Percentiles rank a stretch among this genome's conserved stretches.
These are phyloP conservation scores for Diaporthe ilicicola DNA, from an alignment of 2,329 filamentous ascomycete species.

Conservation along the genomic window DNA sequence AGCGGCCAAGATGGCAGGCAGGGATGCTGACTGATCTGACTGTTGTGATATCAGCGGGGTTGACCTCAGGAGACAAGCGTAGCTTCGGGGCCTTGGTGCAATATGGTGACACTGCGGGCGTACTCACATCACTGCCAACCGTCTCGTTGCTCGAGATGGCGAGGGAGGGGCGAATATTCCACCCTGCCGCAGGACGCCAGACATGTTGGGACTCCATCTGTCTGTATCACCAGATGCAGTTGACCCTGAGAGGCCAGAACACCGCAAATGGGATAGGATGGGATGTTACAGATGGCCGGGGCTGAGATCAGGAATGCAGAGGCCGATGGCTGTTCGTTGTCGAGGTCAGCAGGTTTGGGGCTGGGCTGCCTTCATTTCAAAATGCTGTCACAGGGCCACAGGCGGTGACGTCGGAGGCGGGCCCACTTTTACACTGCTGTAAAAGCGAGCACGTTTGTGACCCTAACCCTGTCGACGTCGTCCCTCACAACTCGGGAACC, in stretches of 20 bases:
- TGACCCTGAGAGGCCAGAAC: background rate
- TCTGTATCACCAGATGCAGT: slow-evolving; percentile 1
- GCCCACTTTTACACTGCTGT: background rate
- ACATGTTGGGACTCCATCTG: slow-evolving; percentile 15
- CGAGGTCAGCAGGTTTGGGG: too few species aligned
- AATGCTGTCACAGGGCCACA: background rate
- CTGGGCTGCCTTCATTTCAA: background rate
- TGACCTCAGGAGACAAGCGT: too few species aligned
- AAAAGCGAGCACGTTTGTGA: background rate
- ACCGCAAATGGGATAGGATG: background rate
- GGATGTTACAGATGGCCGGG: background rate
- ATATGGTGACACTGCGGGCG: background rate
- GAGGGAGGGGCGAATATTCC: background rate
- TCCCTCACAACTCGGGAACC: background rate
- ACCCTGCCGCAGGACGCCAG: background rate
- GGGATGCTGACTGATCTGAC: slow-evolving; percentile 30
- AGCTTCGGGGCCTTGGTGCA: background rate
- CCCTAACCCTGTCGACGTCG: slow-evolving; percentile 16
- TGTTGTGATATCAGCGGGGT: slow-evolving; percentile 2
- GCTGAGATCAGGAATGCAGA: background rate
- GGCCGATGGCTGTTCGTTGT: background rate
- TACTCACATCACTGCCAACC: slow-evolving; percentile 25
- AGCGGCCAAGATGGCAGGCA: slow-evolving; percentile 32
- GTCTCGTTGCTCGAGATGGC: slow-evolving; percentile 14
- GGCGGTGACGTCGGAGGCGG: slow-evolving; percentile 10